Conservation (phyloP, 1,139 yeast species). For the Petasospora rhodanensis region DNA sequence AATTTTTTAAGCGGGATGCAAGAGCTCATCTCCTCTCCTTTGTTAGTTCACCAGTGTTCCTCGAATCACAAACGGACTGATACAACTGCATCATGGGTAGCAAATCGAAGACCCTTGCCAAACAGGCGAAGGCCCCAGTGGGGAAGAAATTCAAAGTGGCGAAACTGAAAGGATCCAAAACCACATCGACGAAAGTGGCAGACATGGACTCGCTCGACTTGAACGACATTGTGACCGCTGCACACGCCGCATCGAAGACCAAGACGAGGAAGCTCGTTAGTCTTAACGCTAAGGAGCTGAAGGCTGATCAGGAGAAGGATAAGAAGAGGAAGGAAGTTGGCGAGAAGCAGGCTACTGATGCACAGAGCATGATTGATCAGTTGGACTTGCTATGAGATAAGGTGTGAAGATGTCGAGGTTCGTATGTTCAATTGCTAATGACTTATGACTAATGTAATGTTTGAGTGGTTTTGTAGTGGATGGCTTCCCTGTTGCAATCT, state of each 20-base stretch:
- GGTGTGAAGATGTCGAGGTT: no score
- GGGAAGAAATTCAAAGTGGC: conserved; percentile 14
- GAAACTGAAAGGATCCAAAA: conserved; percentile 17
- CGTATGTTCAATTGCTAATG: no score
- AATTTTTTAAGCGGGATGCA: neutral
- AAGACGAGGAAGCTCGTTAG: conserved; percentile 31
- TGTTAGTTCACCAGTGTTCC: no score
- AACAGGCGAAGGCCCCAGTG: neutral
- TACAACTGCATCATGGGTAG: no score
- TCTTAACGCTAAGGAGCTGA: conserved; percentile 30
- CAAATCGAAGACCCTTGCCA: no score
- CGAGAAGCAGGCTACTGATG: conserved; percentile 36
- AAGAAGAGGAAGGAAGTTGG: conserved; percentile 37
- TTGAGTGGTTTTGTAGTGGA: no score
- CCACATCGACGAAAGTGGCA: conserved; percentile 35
- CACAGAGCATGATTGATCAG: conserved; percentile 49
- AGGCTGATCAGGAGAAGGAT: conserved; percentile 39
- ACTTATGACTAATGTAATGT: no score
- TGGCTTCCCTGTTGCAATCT: no score
- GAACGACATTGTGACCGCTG: conserved; percentile 31
- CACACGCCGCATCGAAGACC: conserved; percentile 9
- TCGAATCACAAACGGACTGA: neutral
- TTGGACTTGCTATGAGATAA: conserved; percentile 38
- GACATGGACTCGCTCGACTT: conserved; percentile 34
- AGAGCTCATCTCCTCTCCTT: conserved; percentile 2